Percentiles rank a stretch among this genome's conserved stretches.
phyloP scores from a whole-genome alignment of 441 rosid species.

The Populus tomentosa region DNA sequence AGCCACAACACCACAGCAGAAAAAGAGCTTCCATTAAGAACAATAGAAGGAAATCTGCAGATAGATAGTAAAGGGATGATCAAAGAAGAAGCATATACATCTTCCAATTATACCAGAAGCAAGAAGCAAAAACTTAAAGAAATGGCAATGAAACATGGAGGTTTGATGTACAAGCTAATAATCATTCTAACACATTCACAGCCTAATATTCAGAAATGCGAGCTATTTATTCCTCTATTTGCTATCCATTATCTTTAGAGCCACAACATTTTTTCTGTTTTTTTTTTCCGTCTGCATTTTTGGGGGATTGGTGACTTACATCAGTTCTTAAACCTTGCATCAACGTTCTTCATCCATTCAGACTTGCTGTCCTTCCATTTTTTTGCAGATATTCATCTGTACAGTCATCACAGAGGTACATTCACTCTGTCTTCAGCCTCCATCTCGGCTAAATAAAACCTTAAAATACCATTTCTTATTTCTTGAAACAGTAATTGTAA shows the following conservation, averaged over 20 bases:
- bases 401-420: background rate
- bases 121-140: background rate
- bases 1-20: constrained; percentile 77
- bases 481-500: background rate
- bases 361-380: no score
- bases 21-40: constrained; percentile 96
- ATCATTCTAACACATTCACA: constrained; percentile 3
- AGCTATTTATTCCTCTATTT: background rate
- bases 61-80: constrained; percentile 16
- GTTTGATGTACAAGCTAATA: background rate
- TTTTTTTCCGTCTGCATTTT: no score
- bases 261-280: background rate
- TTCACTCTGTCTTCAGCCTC: background rate
- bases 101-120: constrained; percentile 3
- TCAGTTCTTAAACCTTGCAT: background rate
- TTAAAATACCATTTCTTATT: background rate
- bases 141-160: background rate
- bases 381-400: background rate
- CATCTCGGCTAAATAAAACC: background rate
- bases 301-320: no score
- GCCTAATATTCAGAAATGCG: background rate
- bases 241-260: background rate
- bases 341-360: no score
- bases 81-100: constrained; percentile 7
- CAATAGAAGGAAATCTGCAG: constrained; percentile 93